phyloP scores from a whole-genome alignment of 352 stramenopile species.

The Pythium sukuiense region DNA sequence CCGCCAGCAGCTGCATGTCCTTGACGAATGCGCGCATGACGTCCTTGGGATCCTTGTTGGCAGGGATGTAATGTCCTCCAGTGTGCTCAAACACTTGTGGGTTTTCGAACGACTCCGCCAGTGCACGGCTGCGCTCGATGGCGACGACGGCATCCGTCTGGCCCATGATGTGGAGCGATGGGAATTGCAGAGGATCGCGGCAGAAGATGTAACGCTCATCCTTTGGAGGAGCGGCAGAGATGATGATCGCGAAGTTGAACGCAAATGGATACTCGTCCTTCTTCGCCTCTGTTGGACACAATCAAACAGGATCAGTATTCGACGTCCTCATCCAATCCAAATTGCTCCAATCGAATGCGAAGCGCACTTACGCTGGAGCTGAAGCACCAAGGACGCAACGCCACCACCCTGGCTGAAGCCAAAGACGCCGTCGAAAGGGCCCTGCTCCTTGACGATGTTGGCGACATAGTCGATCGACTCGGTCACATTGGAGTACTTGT shows the following conservation, averaged over 20 bases:
- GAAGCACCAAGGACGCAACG: slow-evolving; percentile 65
- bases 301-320: not conserved
- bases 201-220: slow-evolving; percentile 48
- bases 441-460: slow-evolving; percentile 58
- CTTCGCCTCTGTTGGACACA: slow-evolving; percentile 31
- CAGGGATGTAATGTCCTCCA: slow-evolving; percentile 85
- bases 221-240: slow-evolving; percentile 47
- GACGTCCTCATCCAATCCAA: not conserved
- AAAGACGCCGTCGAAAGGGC: slow-evolving; percentile 85
- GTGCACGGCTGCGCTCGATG: slow-evolving; percentile 49
- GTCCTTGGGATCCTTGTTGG: slow-evolving; percentile 83
- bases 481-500: slow-evolving; percentile 47
- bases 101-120: slow-evolving; percentile 57
- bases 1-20: slow-evolving; percentile 20
- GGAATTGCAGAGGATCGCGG: slow-evolving; percentile 48
- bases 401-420: slow-evolving; percentile 84
- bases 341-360: too few species aligned
- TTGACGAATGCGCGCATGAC: slow-evolving; percentile 71
- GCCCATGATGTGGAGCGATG: slow-evolving; percentile 82
- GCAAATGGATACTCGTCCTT: slow-evolving; percentile 46
- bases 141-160: slow-evolving; percentile 72
- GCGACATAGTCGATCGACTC: slow-evolving; percentile 72
- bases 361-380: slow-evolving; percentile 56
- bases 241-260: slow-evolving; percentile 79
- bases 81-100: slow-evolving; percentile 59